phyloP scores from a whole-genome alignment of 2,329 filamentous ascomycete genomes.

The Fusarium incarnatum region DNA sequence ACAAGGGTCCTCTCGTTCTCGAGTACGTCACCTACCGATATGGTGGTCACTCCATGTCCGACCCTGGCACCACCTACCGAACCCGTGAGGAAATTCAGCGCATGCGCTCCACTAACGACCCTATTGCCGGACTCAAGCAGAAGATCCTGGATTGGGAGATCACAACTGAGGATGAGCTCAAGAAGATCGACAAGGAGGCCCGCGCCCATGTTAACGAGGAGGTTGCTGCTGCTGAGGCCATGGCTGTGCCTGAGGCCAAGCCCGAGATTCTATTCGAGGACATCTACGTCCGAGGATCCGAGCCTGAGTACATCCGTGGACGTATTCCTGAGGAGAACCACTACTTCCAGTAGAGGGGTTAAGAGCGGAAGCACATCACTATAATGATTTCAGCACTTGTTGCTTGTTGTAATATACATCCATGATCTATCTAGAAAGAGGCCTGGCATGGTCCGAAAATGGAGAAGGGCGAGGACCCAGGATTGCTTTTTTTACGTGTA shows the following conservation, averaged over 20 bases:
- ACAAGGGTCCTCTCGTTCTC: conserved; percentile 93
- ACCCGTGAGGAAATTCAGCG: conserved; percentile 99
- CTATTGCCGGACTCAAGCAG: conserved; percentile 97
- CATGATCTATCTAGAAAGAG: conserved; percentile 47
- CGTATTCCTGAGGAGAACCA: conserved; percentile 43
- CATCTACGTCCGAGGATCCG: conserved; percentile 44
- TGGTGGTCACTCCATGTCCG: conserved; percentile 99
- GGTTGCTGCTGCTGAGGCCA: conserved; percentile 89
- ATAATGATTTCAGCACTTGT: conserved; percentile 51
- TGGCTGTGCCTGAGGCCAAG: conserved; percentile 82
- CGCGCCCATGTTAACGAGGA: conserved; percentile 87
- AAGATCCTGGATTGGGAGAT: conserved; percentile 97
- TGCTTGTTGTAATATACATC: conserved; percentile 50
- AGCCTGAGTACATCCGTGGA: conserved; percentile 47
- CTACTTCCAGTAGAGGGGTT: conserved; percentile 38
- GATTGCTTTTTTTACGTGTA: conserved; percentile 39
- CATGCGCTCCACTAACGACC: conserved; percentile 98
- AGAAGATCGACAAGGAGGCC: conserved; percentile 94
- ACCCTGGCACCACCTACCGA: conserved; percentile 98
- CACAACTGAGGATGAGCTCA: conserved; percentile 92
- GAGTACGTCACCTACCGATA: conserved; percentile 99
- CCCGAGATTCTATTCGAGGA: conserved; percentile 86
- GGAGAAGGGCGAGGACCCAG: conserved; percentile 39
- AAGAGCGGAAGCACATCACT: conserved; percentile 34
- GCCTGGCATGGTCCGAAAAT: conserved; percentile 43